Evolutionary conservation across 2,329 filamentous ascomycete genomes (phyloP).

Genomic region (Penicillium sp.): DNA sequence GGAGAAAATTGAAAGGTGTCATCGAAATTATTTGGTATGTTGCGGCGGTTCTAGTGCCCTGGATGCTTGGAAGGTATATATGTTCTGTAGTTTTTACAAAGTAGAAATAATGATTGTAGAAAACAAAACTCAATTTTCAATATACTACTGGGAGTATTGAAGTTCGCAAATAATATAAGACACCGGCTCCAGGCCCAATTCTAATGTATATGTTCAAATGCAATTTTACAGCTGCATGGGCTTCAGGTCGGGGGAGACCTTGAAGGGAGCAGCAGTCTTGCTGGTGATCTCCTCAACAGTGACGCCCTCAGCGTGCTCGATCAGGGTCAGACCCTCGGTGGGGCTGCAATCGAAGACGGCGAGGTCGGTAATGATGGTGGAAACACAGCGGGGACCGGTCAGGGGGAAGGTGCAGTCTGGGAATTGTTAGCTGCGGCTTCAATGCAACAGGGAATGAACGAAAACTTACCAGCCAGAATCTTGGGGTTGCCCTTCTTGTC

Average conservation of each 20-base stretch:
- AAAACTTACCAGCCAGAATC: slow-evolving; percentile 49
- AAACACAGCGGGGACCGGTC: slow-evolving; percentile 65
- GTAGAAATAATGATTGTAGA: background rate
- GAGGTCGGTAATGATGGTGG: slow-evolving; percentile 72
- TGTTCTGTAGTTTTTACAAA: background rate
- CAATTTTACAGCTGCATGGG: slow-evolving; percentile 40
- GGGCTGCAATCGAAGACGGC: slow-evolving; percentile 73
- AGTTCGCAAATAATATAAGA: slow-evolving; percentile 11
- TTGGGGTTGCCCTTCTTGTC: slow-evolving; percentile 69
- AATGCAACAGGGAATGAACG: background rate
- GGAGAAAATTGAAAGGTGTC: background rate
- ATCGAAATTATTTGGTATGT: background rate
- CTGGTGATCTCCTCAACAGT: slow-evolving; percentile 66
- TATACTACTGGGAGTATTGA: slow-evolving; percentile 8
- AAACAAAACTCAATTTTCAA: slow-evolving; percentile 8
- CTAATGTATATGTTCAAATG: slow-evolving; percentile 11
- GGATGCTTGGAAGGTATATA: background rate
- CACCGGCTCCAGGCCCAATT: slow-evolving; percentile 10
- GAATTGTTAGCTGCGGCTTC: background rate
- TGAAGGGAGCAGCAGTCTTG: slow-evolving; percentile 71
- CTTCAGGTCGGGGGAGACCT: slow-evolving; percentile 60
- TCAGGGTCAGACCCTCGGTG: slow-evolving; percentile 53
- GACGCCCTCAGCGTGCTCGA: slow-evolving; percentile 70
- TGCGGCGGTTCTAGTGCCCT: background rate
- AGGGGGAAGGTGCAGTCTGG: slow-evolving; percentile 61